These are phyloP conservation scores for Annulohypoxylon nitens DNA, from an alignment of 495 filamentous ascomycete species.

Conservation along the genomic window DNA sequence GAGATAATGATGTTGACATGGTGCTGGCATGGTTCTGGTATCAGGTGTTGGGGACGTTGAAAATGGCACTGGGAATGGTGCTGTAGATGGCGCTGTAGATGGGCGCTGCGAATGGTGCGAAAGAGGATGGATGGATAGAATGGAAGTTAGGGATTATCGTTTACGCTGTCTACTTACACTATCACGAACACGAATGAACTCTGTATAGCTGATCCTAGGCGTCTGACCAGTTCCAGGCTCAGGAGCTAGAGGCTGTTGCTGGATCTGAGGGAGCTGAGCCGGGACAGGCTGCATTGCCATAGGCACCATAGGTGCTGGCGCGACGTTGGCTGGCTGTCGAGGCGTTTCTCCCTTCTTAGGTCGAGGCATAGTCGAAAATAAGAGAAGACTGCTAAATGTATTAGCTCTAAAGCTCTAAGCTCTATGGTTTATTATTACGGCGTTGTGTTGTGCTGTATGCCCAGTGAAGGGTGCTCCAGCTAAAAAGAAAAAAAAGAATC, in stretches of 20 bases:
- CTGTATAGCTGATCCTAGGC: conserved; percentile 60
- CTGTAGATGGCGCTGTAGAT: neutral
- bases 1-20: neutral
- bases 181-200: conserved; percentile 64
- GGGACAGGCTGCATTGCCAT: conserved; percentile 46
- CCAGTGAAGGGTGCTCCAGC: too few species aligned
- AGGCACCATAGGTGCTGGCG: conserved; percentile 50
- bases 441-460: neutral
- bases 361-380: conserved; percentile 57
- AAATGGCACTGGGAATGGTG: neutral
- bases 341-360: conserved; percentile 64
- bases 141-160: neutral
- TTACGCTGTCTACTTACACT: conserved; percentile 56
- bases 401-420: conserved; percentile 2
- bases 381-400: neutral
- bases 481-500: neutral
- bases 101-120: neutral
- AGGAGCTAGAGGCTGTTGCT: conserved; percentile 48
- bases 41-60: neutral
- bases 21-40: too few species aligned
- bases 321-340: conserved; percentile 52
- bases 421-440: neutral
- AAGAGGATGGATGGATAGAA: neutral
- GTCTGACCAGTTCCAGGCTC: conserved; percentile 46
- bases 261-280: conserved; percentile 45